Evolutionary conservation across 208 protist species (phyloP).

Genomic region (Vickermania ingenoplastis): DNA sequence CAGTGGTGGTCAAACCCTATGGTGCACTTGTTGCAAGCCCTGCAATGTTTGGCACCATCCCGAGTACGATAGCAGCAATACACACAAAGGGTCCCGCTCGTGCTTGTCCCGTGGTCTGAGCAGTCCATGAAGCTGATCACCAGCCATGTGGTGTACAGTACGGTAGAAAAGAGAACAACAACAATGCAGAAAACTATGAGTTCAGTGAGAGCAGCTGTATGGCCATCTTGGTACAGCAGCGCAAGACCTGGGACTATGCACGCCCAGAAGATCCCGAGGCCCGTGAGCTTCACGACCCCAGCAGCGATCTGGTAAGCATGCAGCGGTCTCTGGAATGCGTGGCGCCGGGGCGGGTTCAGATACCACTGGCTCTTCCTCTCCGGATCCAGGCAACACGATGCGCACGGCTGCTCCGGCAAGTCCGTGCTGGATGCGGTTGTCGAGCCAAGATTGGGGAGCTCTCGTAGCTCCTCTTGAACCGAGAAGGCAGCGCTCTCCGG

Average conservation of each 20-base stretch:
- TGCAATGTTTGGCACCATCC: conserved; percentile 75
- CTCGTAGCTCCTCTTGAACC: background rate
- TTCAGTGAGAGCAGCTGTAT: conserved; percentile 23
- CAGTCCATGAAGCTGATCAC: conserved; percentile 55
- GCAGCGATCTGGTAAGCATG: conserved; percentile 53
- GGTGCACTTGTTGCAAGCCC: conserved; percentile 86
- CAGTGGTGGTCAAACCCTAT: conserved; percentile 88
- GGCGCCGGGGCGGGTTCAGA: conserved; percentile 24
- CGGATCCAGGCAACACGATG: conserved; percentile 46
- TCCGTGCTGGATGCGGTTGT: conserved; percentile 3
- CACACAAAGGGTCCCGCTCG: conserved; percentile 43
- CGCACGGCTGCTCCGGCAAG: conserved; percentile 24
- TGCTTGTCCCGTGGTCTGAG: conserved; percentile 22
- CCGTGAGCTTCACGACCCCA: conserved; percentile 25
- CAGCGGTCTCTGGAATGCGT: conserved; percentile 62
- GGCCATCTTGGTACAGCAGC: conserved; percentile 27
- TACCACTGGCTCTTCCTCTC: conserved; percentile 40
- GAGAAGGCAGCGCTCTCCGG: background rate
- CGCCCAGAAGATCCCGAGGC: conserved; percentile 35
- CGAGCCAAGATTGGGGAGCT: background rate
- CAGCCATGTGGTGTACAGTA: conserved; percentile 16
- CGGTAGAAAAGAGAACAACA: conserved; percentile 6
- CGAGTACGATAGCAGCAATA: conserved; percentile 54
- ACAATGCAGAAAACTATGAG: conserved; percentile 30
- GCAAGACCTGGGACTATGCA: conserved; percentile 30